Evolutionary conservation across 176 grass and related monocot genomes (phyloP), one percentile per base, ranked within the genome.

Genomic region (Paspalum vaginatum): DNA sequence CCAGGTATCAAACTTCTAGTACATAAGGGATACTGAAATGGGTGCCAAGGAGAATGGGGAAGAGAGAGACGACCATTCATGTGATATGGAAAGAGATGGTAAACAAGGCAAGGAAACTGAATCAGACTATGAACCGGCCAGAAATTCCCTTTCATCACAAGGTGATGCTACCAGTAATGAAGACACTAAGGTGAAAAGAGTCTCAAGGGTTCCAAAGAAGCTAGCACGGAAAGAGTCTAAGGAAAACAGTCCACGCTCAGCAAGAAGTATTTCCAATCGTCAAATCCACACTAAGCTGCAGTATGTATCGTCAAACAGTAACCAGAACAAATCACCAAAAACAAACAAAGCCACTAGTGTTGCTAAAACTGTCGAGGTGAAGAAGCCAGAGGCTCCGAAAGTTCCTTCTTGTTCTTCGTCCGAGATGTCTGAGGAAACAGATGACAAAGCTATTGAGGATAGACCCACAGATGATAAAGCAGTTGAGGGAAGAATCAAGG

Each of bases 171-270:
- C 88, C 65, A 89, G 49, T 57, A 88, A 89, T 55, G 95, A 94
- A 74, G 82, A 89, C 78, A 87, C 51, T 75, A 92, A 87, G 68
- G 66, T 39, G 27, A 98, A 95, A 82, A 86, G 88, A 75, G 55
- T 76, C 42, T 91, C 96, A 56, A 94, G 96, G 78, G 93, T 99
- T 81, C 96, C 96, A n/a, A 99, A 93, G 78, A 99, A 88, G 69
- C 64, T 99, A 65, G 25, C 44, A 8, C 95, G 88, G 73, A 95
- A 91, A 40, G 96, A 95, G 49, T 81, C 67, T 21, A 86, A 79
- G 16, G 84, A 87, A 55, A 90, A 82, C 51, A 82, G 66, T 60
- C 61, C 84, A 71, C 84, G 86, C 21, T 50, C 76, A 6, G 55
- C 88, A 75, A 91, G 88, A 86, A 79, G 25, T 66, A 81, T 57